These are phyloP conservation scores for Laburnicola sp. DNA, from an alignment of 2,329 filamentous ascomycete species.

Conservation along the genomic window DNA sequence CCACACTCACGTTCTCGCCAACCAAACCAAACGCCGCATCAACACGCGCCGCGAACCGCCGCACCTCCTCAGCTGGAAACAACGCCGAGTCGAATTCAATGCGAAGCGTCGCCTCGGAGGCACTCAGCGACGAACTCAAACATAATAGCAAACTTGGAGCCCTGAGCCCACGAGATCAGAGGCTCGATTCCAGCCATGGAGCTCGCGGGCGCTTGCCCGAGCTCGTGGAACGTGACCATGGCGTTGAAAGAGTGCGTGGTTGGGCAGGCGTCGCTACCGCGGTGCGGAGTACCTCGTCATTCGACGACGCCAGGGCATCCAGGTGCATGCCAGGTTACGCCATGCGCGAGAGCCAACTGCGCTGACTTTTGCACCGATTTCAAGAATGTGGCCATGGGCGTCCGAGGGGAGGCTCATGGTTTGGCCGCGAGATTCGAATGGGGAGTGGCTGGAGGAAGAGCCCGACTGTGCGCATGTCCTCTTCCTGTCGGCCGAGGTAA, in stretches of 20 bases:
- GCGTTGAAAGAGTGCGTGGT: not conserved
- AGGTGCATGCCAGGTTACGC: not conserved
- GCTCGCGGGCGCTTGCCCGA: no score
- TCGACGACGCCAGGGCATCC: not conserved
- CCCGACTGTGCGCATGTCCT: slow-evolving; percentile 3
- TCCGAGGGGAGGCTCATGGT: not conserved
- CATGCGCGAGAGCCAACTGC: not conserved
- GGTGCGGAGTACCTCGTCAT: not conserved
- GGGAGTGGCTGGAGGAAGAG: slow-evolving; percentile 9
- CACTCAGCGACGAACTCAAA: not conserved
- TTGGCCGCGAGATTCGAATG: not conserved
- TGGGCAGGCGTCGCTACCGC: not conserved
- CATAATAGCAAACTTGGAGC: not conserved
- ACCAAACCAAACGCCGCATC: no score
- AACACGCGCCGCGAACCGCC: no score
- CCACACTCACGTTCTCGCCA: no score
- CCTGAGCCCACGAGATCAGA: not conserved
- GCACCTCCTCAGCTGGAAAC: not conserved
- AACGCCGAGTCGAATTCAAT: not conserved
- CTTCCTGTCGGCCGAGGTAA: not conserved
- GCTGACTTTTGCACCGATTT: not conserved
- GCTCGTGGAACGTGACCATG: slow-evolving; percentile 6
- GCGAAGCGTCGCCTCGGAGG: not conserved
- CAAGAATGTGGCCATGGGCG: not conserved
- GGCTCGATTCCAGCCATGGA: not conserved